Conservation (phyloP, 805 yeast genomes). For the Osmozyma mogii region DNA sequence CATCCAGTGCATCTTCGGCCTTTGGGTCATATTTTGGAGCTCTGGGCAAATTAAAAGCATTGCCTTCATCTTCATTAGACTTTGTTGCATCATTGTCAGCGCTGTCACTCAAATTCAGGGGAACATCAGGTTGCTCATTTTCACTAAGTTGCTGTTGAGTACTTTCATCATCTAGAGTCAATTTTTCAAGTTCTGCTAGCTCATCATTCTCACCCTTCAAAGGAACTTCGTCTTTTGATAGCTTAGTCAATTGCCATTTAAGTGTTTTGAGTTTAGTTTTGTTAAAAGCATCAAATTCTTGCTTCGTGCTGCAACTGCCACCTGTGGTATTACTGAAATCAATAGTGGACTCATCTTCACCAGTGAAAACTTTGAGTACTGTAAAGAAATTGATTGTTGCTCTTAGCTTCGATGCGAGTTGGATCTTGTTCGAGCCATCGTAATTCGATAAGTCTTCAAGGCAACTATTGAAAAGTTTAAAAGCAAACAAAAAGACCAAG, state of each 20-base stretch:
- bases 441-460: conserved; percentile 36
- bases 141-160: background rate
- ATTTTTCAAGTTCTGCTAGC: conserved; percentile 17
- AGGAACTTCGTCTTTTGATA: conserved; percentile 30
- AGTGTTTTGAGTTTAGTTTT: conserved; percentile 45
- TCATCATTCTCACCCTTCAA: conserved; percentile 21
- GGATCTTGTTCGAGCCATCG: conserved; percentile 30
- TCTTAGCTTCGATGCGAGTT: conserved; percentile 43
- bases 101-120: too few species aligned
- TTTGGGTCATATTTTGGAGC: conserved; percentile 30
- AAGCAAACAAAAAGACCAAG: conserved; percentile 37
- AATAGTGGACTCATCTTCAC: conserved; percentile 15
- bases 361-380: conserved; percentile 31
- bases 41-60: conserved; percentile 22
- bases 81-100: too few species aligned
- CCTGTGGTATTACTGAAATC: conserved; percentile 44
- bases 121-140: background rate
- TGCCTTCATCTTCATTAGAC: too few species aligned
- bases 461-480: conserved; percentile 42
- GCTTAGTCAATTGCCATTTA: conserved; percentile 30
- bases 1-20: conserved; percentile 13
- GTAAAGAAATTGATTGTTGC: conserved; percentile 50
- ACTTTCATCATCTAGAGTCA: background rate
- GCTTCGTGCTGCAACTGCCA: conserved; percentile 54
- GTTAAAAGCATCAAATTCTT: conserved; percentile 44